Conservation (phyloP, 352 stramenopile genomes). For the Globisporangium echinulatum region DNA sequence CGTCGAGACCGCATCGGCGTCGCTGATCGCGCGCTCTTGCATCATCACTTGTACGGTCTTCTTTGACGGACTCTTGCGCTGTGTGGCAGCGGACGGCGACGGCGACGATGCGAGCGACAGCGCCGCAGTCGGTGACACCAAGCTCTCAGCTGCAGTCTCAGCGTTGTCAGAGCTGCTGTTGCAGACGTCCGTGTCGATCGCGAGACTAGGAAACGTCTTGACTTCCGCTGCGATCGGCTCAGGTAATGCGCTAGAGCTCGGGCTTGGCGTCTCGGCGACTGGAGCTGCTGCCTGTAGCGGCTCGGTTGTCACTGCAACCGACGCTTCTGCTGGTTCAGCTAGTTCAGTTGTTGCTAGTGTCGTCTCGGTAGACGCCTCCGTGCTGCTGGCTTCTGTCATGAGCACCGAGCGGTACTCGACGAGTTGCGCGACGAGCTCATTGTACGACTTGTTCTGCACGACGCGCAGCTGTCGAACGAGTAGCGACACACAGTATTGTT, state of each 20-base stretch:
- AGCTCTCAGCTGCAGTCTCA: conserved; percentile 3
- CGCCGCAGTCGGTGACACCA: no score
- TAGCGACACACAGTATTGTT: no score
- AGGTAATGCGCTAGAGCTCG: no score
- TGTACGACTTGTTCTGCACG: conserved; percentile 94
- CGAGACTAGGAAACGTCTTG: conserved; percentile 9
- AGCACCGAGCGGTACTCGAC: conserved; percentile 83
- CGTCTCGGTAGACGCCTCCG: no score
- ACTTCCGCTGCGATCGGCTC: no score
- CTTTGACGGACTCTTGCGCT: conserved; percentile 58
- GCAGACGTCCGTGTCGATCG: conserved; percentile 29
- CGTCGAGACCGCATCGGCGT: conserved; percentile 50
- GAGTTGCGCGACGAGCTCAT: conserved; percentile 94
- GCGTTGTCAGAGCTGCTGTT: conserved; percentile 4
- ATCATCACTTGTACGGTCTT: conserved; percentile 69
- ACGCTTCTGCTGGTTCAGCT: neutral
- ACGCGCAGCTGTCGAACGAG: conserved; percentile 35
- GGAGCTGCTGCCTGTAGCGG: conserved; percentile 4
- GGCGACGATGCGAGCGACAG: conserved; percentile 8
- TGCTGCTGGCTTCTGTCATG: conserved; percentile 40
- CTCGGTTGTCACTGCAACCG: conserved; percentile 6
- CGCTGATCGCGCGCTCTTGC: conserved; percentile 71
- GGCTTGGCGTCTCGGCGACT: neutral
- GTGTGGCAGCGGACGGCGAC: conserved; percentile 14
- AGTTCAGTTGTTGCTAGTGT: no score